phyloP scores from a whole-genome alignment of 2,329 filamentous ascomycete species.

The Fusarium luffae region DNA sequence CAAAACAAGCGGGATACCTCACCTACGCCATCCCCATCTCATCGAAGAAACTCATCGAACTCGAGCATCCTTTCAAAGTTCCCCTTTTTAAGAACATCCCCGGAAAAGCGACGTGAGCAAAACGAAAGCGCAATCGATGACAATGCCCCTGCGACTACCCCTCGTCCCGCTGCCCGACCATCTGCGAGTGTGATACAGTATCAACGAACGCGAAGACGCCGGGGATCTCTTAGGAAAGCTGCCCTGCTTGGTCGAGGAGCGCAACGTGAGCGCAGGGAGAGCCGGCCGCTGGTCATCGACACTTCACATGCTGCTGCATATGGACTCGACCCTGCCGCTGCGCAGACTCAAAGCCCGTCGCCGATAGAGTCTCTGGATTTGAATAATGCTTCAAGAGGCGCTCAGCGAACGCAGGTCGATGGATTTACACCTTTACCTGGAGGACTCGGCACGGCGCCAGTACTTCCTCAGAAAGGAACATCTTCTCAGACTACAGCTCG shows the following conservation, averaged over 20 bases:
- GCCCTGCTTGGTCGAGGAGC: constrained; percentile 81
- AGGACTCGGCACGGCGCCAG: constrained; percentile 21
- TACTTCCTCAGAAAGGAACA: constrained; percentile 23
- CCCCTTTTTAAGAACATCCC: constrained; percentile 69
- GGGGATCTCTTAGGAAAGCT: constrained; percentile 88
- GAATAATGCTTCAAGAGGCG: constrained; percentile 57
- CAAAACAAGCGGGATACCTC: constrained; percentile 24
- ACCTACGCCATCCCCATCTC: constrained; percentile 33
- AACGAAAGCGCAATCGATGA: constrained; percentile 55
- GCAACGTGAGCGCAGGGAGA: constrained; percentile 68
- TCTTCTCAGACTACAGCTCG: constrained; percentile 29
- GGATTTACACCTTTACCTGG: constrained; percentile 55
- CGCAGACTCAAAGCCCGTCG: constrained; percentile 36
- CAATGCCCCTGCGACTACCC: constrained; percentile 51
- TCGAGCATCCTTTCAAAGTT: constrained; percentile 75
- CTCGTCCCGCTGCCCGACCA: constrained; percentile 41
- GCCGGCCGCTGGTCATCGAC: constrained; percentile 58
- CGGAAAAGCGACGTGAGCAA: constrained; percentile 47
- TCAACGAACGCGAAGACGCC: constrained; percentile 72
- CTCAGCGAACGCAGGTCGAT: constrained; percentile 60
- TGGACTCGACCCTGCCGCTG: constrained; percentile 29
- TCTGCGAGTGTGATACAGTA: constrained; percentile 52
- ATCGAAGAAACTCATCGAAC: constrained; percentile 63
- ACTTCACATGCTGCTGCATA: constrained; percentile 48
- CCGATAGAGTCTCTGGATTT: constrained; percentile 57